Percentiles rank a stretch among this genome's conserved stretches.
Evolutionary conservation across 2,329 filamentous ascomycete species (phyloP).

Genomic region (Neonectria hederae): DNA sequence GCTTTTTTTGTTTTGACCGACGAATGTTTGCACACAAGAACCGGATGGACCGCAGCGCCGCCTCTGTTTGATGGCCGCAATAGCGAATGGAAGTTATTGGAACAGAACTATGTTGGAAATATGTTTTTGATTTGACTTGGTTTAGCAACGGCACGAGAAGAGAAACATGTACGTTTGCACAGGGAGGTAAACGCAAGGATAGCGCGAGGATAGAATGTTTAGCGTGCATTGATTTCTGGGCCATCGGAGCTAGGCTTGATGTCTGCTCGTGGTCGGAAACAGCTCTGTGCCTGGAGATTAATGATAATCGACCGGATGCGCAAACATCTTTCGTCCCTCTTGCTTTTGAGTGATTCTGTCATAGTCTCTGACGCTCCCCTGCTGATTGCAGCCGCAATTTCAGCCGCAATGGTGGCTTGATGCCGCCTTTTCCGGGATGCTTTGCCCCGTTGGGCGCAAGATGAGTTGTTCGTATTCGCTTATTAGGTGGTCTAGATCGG

Average conservation of each 20-base stretch:
- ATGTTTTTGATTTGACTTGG: constrained; percentile 20
- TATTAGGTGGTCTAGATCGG: constrained; percentile 20
- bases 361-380: not conserved
- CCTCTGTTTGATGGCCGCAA: constrained; percentile 30
- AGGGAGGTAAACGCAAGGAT: constrained; percentile 12
- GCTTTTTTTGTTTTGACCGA: constrained; percentile 12
- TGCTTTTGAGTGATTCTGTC: not conserved
- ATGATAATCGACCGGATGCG: constrained; percentile 22
- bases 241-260: constrained; percentile 8
- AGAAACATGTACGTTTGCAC: constrained; percentile 23
- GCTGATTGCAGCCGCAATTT: constrained; percentile 1
- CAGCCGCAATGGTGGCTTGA: constrained; percentile 4
- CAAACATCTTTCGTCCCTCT: not conserved
- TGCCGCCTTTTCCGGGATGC: constrained; percentile 15
- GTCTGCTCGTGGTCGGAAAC: constrained; percentile 4
- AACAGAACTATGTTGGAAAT: constrained; percentile 15
- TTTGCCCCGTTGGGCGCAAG: constrained; percentile 16
- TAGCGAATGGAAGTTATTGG: constrained; percentile 17
- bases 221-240: constrained; percentile 17
- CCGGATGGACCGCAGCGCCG: constrained; percentile 23
- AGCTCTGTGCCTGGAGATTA: constrained; percentile 23
- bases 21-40: constrained; percentile 22
- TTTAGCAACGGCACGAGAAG: constrained; percentile 11
- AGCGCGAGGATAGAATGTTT: constrained; percentile 26
- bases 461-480: constrained; percentile 28